These are phyloP conservation scores for Taxawa tesnikishii DNA, from an alignment of 2,329 filamentous ascomycete species.

Conservation along the genomic window DNA sequence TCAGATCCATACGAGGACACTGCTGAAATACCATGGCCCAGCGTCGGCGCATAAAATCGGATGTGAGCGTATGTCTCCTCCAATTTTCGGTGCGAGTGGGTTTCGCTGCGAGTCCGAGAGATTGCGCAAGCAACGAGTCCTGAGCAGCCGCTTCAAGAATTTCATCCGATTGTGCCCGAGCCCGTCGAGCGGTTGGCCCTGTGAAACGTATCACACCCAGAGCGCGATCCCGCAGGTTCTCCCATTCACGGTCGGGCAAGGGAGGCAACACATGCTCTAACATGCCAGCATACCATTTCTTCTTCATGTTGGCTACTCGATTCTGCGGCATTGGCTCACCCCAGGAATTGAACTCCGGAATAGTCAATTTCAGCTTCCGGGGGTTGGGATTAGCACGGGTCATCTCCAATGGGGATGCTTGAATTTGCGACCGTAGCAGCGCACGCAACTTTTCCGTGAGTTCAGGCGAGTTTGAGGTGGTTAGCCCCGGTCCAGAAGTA, in stretches of 20 bases:
- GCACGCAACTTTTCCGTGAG: conserved; percentile 20
- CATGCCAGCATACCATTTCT: conserved; percentile 29
- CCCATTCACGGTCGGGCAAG: conserved; percentile 31
- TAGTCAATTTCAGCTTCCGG: conserved; percentile 7
- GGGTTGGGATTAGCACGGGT: conserved; percentile 13
- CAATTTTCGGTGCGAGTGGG: background rate
- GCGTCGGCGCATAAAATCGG: conserved; percentile 32
- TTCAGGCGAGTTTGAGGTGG: conserved; percentile 20
- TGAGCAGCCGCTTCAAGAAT: too few species aligned
- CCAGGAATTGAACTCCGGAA: conserved; percentile 30
- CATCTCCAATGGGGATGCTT: conserved; percentile 16
- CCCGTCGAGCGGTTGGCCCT: conserved; percentile 6
- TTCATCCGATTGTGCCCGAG: too few species aligned
- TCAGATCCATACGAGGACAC: conserved; percentile 29
- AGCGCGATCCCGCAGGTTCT: conserved; percentile 26
- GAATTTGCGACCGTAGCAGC: conserved; percentile 18
- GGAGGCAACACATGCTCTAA: conserved; percentile 32
- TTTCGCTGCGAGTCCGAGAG: background rate
- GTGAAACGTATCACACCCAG: conserved; percentile 18
- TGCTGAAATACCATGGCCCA: conserved; percentile 29
- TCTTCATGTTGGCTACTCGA: conserved; percentile 29
- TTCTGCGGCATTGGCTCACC: conserved; percentile 31
- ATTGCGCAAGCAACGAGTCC: too few species aligned
- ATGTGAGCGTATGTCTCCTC: too few species aligned
- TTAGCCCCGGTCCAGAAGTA: conserved; percentile 1